A percentile compares a stretch with the other conserved stretches of the same genome.
These are phyloP conservation scores for Aristolochia contorta DNA, from an alignment of 164 flowering plant species.

Conservation along the genomic window DNA sequence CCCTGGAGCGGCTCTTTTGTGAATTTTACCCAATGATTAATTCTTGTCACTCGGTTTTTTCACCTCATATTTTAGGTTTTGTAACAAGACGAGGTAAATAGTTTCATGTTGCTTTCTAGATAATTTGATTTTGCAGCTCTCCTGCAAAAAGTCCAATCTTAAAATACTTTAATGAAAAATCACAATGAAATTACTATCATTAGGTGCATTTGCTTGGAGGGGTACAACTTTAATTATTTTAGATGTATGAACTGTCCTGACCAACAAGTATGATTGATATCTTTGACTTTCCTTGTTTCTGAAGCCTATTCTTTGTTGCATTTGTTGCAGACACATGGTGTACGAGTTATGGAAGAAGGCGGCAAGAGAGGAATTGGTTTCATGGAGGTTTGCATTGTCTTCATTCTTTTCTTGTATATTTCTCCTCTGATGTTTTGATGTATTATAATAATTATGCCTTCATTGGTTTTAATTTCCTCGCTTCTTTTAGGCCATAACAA, in stretches of 20 bases:
- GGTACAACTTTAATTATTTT: background rate
- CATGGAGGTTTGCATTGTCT: constrained; percentile 45
- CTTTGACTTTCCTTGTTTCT: background rate
- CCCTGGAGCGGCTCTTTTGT: too few species aligned
- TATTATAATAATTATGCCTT: background rate
- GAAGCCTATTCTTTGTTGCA: constrained; percentile 16
- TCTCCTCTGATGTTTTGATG: background rate
- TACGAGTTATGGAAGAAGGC: constrained; percentile 66
- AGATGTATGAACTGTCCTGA: background rate
- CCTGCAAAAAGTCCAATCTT: too few species aligned
- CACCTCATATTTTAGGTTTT: too few species aligned
- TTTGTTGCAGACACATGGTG: constrained; percentile 69
- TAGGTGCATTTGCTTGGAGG: too few species aligned
- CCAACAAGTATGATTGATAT: background rate
- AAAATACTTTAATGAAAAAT: too few species aligned
- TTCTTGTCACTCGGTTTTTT: too few species aligned
- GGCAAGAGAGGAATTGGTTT: constrained; percentile 81
- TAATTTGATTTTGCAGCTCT: too few species aligned
- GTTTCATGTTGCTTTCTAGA: too few species aligned
- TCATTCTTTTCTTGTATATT: background rate
- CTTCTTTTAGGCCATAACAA: constrained; percentile 48
- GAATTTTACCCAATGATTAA: too few species aligned
- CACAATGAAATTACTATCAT: too few species aligned
- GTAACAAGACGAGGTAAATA: too few species aligned
- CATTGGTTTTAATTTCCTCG: background rate